Conservation (phyloP, 2,329 filamentous ascomycete genomes). For the Reticulascus tulasneorum region DNA sequence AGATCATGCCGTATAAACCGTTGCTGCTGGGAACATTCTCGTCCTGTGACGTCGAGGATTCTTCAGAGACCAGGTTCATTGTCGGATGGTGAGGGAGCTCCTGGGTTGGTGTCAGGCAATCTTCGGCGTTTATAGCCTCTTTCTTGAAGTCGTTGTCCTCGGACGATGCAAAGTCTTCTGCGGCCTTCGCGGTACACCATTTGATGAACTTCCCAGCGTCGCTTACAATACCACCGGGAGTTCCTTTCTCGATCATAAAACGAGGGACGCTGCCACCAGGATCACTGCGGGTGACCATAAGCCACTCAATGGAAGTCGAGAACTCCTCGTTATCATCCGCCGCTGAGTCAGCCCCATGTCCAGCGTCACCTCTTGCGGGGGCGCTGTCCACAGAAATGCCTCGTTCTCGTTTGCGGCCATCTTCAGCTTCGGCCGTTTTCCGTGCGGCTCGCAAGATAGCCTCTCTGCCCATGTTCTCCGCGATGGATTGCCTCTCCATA, state of each 20-base stretch:
- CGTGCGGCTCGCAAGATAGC: conserved; percentile 31
- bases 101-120: conserved; percentile 22
- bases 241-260: conserved; percentile 88
- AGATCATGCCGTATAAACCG: conserved; percentile 54
- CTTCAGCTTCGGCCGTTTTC: conserved; percentile 28
- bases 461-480: conserved; percentile 31
- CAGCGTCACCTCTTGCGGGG: conserved; percentile 22
- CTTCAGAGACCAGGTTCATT: conserved; percentile 20
- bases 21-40: conserved; percentile 32
- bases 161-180: conserved; percentile 27
- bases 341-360: conserved; percentile 11
- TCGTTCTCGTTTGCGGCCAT: conserved; percentile 18
- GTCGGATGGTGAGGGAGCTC: conserved; percentile 27
- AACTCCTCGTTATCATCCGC: conserved; percentile 24
- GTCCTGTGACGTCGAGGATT: conserved; percentile 18
- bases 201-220: conserved; percentile 80
- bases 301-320: conserved; percentile 68
- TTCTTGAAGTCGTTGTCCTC: conserved; percentile 13
- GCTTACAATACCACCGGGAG: conserved; percentile 72
- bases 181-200: conserved; percentile 54
- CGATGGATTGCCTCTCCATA: conserved; percentile 21
- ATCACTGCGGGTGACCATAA: conserved; percentile 88
- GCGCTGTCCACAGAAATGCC: conserved; percentile 11
- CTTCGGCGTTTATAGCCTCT: conserved; percentile 24
- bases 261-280: conserved; percentile 83